phyloP scores from a whole-genome alignment of 306 rosid species.

The Ceratonia siliqua region DNA sequence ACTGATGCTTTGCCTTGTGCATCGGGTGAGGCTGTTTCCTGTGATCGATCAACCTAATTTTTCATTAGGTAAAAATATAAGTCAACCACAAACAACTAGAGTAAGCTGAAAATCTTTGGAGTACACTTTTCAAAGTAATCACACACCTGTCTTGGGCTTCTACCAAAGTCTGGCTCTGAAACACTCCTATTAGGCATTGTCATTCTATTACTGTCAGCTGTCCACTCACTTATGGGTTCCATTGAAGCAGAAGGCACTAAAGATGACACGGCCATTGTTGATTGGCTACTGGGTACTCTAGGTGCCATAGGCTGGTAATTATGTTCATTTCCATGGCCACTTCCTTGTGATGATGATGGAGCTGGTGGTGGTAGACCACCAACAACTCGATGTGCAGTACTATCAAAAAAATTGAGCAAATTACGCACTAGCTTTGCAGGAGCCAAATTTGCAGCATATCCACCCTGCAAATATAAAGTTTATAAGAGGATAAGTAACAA shows the following conservation, averaged over 20 bases:
- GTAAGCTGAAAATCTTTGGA: conserved; percentile 20
- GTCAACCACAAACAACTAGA: conserved; percentile 20
- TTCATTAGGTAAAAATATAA: conserved; percentile 23
- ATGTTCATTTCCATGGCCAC: conserved; percentile 55
- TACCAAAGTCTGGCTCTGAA: conserved; percentile 91
- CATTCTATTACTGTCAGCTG: conserved; percentile 56
- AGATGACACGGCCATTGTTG: conserved; percentile 85
- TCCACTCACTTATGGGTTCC: conserved; percentile 87
- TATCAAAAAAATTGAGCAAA: conserved; percentile 81
- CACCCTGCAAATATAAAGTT: conserved; percentile 63
- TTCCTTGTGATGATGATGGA: conserved; percentile 62
- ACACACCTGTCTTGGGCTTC: conserved; percentile 80
- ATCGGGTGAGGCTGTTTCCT: conserved; percentile 52
- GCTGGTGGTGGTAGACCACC: conserved; percentile 90
- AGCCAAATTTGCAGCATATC: conserved; percentile 77
- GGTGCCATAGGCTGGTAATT: conserved; percentile 52
- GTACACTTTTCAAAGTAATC: conserved; percentile 23
- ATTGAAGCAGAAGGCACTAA: conserved; percentile 82
- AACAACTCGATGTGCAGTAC: conserved; percentile 91
- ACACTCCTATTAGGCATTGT: conserved; percentile 76
- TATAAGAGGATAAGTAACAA: conserved; percentile 20
- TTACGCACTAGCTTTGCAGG: conserved; percentile 80
- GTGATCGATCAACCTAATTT: conserved; percentile 46
- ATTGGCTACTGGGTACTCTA: conserved; percentile 72
- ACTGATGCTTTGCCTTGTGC: conserved; percentile 59